Percentiles rank a stretch among this genome's conserved stretches.
Evolutionary conservation across 2,329 filamentous ascomycete genomes (phyloP).

Genomic region (Diaporthe citriasiana): DNA sequence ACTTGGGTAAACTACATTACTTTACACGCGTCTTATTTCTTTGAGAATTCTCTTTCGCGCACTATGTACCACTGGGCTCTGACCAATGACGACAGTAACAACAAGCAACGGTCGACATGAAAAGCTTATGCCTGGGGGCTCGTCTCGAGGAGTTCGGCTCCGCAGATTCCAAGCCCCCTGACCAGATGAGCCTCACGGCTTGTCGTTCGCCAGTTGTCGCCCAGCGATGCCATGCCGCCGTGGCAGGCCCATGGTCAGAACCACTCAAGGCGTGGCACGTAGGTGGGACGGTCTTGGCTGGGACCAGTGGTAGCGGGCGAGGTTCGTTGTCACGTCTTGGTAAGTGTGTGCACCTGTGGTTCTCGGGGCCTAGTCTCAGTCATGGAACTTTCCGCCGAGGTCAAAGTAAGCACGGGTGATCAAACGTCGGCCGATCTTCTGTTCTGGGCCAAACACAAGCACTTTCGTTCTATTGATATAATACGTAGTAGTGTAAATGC

Average conservation of each 20-base stretch:
- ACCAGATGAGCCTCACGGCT: conserved; percentile 5
- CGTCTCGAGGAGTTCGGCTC: conserved; percentile 17
- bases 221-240: conserved; percentile 17
- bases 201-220: not conserved
- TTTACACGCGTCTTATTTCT: not conserved
- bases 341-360: not conserved
- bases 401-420: conserved; percentile 26
- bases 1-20: too few species aligned
- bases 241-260: conserved; percentile 13
- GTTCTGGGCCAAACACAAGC: conserved; percentile 12
- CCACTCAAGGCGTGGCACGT: conserved; percentile 2
- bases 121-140: conserved; percentile 10
- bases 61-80: not conserved
- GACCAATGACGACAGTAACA: conserved; percentile 6
- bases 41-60: not conserved
- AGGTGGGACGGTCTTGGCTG: conserved; percentile 28
- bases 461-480: not conserved
- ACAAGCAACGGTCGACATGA: not conserved
- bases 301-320: not conserved
- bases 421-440: conserved; percentile 28
- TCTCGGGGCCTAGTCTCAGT: not conserved
- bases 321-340: conserved; percentile 23
- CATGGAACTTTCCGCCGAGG: not conserved
- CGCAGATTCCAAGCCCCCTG: conserved; percentile 12
- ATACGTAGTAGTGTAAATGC: not conserved